Evolutionary conservation across 306 rosid species (phyloP), one percentile per base, ranked within the genome.

Genomic region (Boehmeria nivea): DNA sequence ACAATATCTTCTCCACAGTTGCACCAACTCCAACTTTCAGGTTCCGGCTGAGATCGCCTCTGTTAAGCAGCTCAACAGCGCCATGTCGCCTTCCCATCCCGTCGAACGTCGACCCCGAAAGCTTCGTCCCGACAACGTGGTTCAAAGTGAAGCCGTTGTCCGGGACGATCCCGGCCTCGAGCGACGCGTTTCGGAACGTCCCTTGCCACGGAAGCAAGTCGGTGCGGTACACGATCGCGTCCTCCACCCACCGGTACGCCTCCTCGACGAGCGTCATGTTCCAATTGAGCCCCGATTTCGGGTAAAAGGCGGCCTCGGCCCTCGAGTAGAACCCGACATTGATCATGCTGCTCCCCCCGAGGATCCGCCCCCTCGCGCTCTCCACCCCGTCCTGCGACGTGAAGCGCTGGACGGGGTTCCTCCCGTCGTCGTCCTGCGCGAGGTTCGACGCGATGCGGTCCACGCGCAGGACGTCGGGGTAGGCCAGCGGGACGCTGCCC

Each of bases 321-420:
- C 69, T 55, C 0, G 67, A 65, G 48, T 34, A 75, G 53, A 61
- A 36, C 0, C 70, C 76, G 0, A 1, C 27, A 10, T 65, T 75
- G 38, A 65, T 21, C 73, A 70, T 66, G 59, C 70, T 75, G 2
- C 50, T n/a, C 1, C 70, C 73, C 2, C 81, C 81, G 0, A 70
- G 55, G 3, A 75, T 23, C 17, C 76, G 38, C 1, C 70, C 81
- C 43, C 69, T 26, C 3, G 48, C 13, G 18, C 8, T 61, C 2
- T 52, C 48, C 0, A 75, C 67, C 1, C 76, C 80, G 0, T 75
- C 73, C 21, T 42, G 58, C 0, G 81, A 60, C 0, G 1, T 6
- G 21, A 64, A 64, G 20, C 13, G 43, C 1, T 71, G 43, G 10
- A 42, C 56, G 0, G 66, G 66, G 4, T 43, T 44, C 22, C 21